These are phyloP conservation scores for Friedmanniomyces simplex DNA, from an alignment of 495 filamentous ascomycete species.

Conservation along the genomic window DNA sequence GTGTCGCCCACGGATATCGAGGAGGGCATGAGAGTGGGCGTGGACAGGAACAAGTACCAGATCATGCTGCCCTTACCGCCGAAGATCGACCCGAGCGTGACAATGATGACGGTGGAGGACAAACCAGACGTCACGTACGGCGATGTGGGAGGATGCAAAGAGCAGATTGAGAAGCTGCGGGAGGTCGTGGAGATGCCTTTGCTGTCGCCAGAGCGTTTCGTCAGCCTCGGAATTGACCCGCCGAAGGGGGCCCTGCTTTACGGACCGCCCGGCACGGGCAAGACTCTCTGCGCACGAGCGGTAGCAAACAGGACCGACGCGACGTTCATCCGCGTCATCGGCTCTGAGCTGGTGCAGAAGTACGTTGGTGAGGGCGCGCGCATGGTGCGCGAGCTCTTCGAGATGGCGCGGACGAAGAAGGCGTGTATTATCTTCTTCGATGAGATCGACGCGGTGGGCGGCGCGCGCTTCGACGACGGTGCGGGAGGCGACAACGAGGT, in stretches of 20 bases:
- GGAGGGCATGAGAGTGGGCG: slow-evolving; percentile 95
- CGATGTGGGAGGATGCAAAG: slow-evolving; percentile 97
- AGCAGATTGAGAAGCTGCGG: slow-evolving; percentile 96
- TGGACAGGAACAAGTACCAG: slow-evolving; percentile 98
- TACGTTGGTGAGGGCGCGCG: slow-evolving; percentile 96
- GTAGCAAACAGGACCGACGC: slow-evolving; percentile 96
- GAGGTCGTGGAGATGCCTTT: slow-evolving; percentile 98
- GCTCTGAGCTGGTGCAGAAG: slow-evolving; percentile 93
- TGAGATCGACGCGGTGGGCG: slow-evolving; percentile 95
- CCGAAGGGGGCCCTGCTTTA: slow-evolving; percentile 96
- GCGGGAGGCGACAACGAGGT: slow-evolving; percentile 98
- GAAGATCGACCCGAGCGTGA: slow-evolving; percentile 97
- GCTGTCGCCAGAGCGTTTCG: slow-evolving; percentile 91
- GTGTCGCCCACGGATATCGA: slow-evolving; percentile 98
- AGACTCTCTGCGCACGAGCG: slow-evolving; percentile 93
- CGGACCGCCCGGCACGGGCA: slow-evolving; percentile 93
- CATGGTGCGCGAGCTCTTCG: slow-evolving; percentile 97
- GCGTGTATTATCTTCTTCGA: slow-evolving; percentile 99
- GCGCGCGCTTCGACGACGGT: slow-evolving; percentile 96
- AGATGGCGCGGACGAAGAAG: slow-evolving; percentile 99
- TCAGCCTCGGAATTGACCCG: slow-evolving; percentile 94
- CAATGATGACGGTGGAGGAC: slow-evolving; percentile 99
- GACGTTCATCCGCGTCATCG: slow-evolving; percentile 97
- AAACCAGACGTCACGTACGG: slow-evolving; percentile 99
- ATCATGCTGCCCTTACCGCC: slow-evolving; percentile 94